Conservation (phyloP, 208 protist species). For the Crithidia thermophila region DNA sequence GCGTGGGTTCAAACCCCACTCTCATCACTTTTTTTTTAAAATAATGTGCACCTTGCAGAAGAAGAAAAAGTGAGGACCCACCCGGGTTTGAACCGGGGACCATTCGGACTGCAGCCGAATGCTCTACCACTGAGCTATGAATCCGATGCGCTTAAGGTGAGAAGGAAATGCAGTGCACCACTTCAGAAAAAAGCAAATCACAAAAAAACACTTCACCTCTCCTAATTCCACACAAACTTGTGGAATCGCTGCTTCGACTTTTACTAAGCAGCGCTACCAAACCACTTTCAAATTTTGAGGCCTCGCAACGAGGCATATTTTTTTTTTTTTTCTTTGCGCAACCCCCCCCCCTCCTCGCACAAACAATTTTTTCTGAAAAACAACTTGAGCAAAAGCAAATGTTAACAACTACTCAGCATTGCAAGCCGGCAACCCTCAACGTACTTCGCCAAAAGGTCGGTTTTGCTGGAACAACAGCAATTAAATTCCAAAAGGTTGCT, state of each 20-base stretch:
- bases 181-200: background rate
- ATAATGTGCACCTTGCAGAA: background rate
- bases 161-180: rapidly evolving
- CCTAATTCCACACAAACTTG: background rate
- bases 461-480: too few species aligned
- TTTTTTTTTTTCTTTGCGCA: slow-evolving; percentile 7
- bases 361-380: too few species aligned
- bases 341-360: background rate
- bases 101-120: slow-evolving; percentile 95
- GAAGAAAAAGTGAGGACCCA: slow-evolving; percentile 83
- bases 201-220: background rate
- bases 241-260: slow-evolving; percentile 78
- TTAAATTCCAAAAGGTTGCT: too few species aligned
- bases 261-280: slow-evolving; percentile 77
- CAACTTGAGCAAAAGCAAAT: background rate
- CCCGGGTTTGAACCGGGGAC: slow-evolving; percentile 95
- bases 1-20: slow-evolving; percentile 61
- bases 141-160: slow-evolving; percentile 34
- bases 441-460: too few species aligned
- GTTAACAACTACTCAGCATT: background rate
- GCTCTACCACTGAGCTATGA: slow-evolving; percentile 94
- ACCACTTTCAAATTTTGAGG: slow-evolving; percentile 43
- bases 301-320: background rate
- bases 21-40: slow-evolving; percentile 45
- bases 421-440: too few species aligned